These are phyloP conservation scores for Plasmodium blacklocki DNA, from an alignment of 169 alveolate species.

Conservation along the genomic window DNA sequence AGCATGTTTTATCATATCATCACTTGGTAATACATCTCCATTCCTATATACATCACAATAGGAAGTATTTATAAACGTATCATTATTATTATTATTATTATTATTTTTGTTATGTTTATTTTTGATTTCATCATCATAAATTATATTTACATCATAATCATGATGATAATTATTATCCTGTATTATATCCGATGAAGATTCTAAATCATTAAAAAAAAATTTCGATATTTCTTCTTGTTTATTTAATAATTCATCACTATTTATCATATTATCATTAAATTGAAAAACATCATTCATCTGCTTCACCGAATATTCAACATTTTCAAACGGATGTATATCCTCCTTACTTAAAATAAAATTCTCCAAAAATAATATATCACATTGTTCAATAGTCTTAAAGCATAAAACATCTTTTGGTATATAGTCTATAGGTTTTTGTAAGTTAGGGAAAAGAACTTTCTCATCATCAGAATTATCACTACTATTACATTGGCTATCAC, in stretches of 20 bases:
- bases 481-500: no score
- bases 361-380: conserved; percentile 8
- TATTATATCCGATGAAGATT: no score
- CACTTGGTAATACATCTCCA: not conserved
- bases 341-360: conserved; percentile 5
- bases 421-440: conserved; percentile 12
- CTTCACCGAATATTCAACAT: not conserved
- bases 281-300: not conserved
- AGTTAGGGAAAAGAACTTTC: conserved; percentile 10
- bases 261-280: not conserved
- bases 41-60: not conserved
- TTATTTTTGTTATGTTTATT: not conserved
- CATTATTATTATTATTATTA: not conserved
- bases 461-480: not conserved
- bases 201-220: no score
- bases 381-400: conserved; percentile 27
- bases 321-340: not conserved
- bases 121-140: not conserved
- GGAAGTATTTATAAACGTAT: not conserved
- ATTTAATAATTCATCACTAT: not conserved
- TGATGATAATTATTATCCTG: not conserved
- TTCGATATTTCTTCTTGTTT: not conserved
- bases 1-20: conserved; percentile 37
- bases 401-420: conserved; percentile 27
- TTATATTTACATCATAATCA: not conserved